These are phyloP conservation scores for Mrakia blollopis DNA, from an alignment of 768 basidiomycete genomes.

Conservation along the genomic window DNA sequence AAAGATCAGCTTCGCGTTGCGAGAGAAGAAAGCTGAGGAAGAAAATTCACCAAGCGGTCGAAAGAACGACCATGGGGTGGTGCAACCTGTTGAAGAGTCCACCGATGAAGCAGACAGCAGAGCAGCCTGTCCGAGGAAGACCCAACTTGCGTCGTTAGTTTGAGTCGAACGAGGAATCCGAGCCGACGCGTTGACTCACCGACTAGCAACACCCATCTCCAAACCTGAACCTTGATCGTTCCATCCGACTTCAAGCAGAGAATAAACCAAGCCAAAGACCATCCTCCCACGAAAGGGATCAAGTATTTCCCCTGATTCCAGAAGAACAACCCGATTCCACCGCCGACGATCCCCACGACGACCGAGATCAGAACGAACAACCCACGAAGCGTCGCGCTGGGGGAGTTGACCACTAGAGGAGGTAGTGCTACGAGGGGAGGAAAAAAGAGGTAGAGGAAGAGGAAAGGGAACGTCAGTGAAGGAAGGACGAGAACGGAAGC, in stretches of 20 bases:
- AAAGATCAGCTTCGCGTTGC: neutral
- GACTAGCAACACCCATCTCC: constrained; percentile 85
- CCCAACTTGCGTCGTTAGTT: constrained; percentile 28
- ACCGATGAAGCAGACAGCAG: constrained; percentile 70
- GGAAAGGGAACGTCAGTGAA: too few relatives aligned
- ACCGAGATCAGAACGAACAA: constrained; percentile 79
- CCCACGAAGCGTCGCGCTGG: constrained; percentile 70
- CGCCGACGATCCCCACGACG: constrained; percentile 76
- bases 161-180: constrained; percentile 28
- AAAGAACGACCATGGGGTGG: constrained; percentile 76
- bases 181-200: constrained; percentile 48
- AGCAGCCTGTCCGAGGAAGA: constrained; percentile 52
- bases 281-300: constrained; percentile 67
- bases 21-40: neutral
- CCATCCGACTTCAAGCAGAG: constrained; percentile 80
- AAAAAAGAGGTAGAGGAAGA: too few relatives aligned
- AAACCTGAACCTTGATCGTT: constrained; percentile 66
- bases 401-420: constrained; percentile 54
- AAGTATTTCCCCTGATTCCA: constrained; percentile 78
- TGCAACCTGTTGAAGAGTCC: constrained; percentile 82
- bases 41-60: constrained; percentile 57
- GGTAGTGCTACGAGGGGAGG: too few relatives aligned
- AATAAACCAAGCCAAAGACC: constrained; percentile 79
- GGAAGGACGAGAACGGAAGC: too few relatives aligned
- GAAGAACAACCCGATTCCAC: constrained; percentile 83